phyloP scores from a whole-genome alignment of 106 monocot species.

The Dendrobium catenatum region DNA sequence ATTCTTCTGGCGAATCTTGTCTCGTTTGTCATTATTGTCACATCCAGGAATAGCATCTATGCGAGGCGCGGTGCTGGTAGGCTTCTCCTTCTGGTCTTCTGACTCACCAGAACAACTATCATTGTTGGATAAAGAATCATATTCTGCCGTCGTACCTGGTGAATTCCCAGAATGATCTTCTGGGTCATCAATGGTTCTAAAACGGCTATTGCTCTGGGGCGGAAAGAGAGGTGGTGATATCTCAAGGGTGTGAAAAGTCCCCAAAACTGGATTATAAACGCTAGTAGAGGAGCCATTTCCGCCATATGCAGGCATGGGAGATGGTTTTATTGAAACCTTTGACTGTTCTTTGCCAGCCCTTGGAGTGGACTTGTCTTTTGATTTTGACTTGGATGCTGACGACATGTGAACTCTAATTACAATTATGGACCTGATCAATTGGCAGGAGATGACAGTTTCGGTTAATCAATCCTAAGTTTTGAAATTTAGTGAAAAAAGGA shows the following conservation, averaged over 20 bases:
- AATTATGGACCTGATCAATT: background rate
- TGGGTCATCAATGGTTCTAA: conserved; percentile 23
- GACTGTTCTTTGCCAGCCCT: conserved; percentile 31
- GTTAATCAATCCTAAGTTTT: background rate
- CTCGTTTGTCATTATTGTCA: conserved; percentile 70
- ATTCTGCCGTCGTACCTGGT: conserved; percentile 37
- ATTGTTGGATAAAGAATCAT: conserved; percentile 71
- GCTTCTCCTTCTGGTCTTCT: conserved; percentile 69
- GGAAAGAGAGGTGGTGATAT: background rate
- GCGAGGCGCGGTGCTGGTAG: conserved; percentile 13
- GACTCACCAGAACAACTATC: conserved; percentile 76
- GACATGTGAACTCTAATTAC: conserved; percentile 43
- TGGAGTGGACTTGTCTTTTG: conserved; percentile 47
- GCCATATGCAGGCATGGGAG: conserved; percentile 14
- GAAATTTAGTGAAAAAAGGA: background rate
- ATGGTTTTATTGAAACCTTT: conserved; percentile 29
- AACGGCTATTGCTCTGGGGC: conserved; percentile 21
- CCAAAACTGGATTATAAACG: conserved; percentile 39
- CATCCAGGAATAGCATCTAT: conserved; percentile 51
- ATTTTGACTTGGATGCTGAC: conserved; percentile 75
- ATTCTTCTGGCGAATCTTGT: conserved; percentile 88
- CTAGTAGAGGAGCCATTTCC: conserved; percentile 13
- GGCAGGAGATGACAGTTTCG: background rate
- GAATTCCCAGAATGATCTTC: conserved; percentile 44
- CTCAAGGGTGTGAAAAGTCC: conserved; percentile 47